These are phyloP conservation scores for Leccinum subrobustum DNA, from an alignment of 1,284 basidiomycete species.

Conservation along the genomic window DNA sequence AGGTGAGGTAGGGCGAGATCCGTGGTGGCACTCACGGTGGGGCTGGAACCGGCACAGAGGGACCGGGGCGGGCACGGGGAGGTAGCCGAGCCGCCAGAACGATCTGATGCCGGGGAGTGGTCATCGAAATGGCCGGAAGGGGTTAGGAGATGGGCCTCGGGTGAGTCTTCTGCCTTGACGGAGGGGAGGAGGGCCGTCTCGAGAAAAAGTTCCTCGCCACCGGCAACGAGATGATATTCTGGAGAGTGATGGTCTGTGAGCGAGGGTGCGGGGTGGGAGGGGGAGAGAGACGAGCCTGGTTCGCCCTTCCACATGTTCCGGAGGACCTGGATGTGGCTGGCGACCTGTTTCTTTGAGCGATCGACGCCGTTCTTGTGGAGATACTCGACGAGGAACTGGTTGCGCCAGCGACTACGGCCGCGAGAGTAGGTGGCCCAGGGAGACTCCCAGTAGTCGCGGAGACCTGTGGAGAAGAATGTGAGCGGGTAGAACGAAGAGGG, in stretches of 20 bases:
- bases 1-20: conserved; percentile 29
- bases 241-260: conserved; percentile 25
- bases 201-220: conserved; percentile 65
- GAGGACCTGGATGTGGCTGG: conserved; percentile 79
- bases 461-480: conserved; percentile 42
- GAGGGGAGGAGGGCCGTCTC: conserved; percentile 46
- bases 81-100: conserved; percentile 29
- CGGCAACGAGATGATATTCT: conserved; percentile 69
- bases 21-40: conserved; percentile 21
- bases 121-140: conserved; percentile 34
- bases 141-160: conserved; percentile 38
- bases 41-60: conserved; percentile 27
- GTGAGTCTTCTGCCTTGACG: conserved; percentile 50
- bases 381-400: conserved; percentile 79
- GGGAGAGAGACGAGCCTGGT: conserved; percentile 46
- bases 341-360: conserved; percentile 79
- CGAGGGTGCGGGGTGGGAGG: conserved; percentile 8
- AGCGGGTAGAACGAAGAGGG: neutral
- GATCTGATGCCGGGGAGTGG: conserved; percentile 34
- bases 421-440: conserved; percentile 76
- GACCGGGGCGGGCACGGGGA: conserved; percentile 29
- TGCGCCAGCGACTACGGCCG: conserved; percentile 75
- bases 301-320: conserved; percentile 85
- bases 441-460: conserved; percentile 73
- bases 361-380: conserved; percentile 63